phyloP scores from a whole-genome alignment of 257 asterid species.

The Vinca minor region DNA sequence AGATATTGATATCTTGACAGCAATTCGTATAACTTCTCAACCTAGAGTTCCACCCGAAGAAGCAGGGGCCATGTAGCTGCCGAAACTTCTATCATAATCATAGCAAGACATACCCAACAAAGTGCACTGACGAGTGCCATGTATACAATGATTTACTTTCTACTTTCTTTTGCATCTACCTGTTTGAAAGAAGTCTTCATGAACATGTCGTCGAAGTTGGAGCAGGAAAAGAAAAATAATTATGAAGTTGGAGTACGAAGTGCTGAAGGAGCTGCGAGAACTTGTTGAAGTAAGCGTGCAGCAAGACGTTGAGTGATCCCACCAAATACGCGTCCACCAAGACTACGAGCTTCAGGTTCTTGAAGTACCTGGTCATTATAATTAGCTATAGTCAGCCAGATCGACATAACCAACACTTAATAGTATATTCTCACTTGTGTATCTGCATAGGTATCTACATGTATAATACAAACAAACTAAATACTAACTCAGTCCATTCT shows the following conservation, averaged over 20 bases:
- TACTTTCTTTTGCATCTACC: neutral
- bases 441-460: neutral
- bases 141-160: neutral
- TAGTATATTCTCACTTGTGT: neutral
- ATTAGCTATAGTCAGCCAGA: slow-evolving; percentile 19
- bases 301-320: slow-evolving; percentile 93
- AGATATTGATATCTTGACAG: too few relatives aligned
- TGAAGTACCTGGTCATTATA: slow-evolving; percentile 61
- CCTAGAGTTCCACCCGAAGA: too few relatives aligned
- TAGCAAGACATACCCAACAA: too few relatives aligned
- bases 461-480: too few relatives aligned
- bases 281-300: slow-evolving; percentile 92
- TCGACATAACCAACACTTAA: neutral
- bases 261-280: slow-evolving; percentile 67
- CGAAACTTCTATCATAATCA: too few relatives aligned
- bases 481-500: too few relatives aligned
- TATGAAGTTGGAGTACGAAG: slow-evolving; percentile 29
- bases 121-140: too few relatives aligned
- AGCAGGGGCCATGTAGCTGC: too few relatives aligned
- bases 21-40: too few relatives aligned
- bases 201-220: neutral
- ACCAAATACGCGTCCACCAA: slow-evolving; percentile 92
- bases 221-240: neutral
- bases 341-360: slow-evolving; percentile 77
- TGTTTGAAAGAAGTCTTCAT: neutral